phyloP scores from a whole-genome alignment of 2,329 filamentous ascomycete genomes.

The Trichoderma sp. region DNA sequence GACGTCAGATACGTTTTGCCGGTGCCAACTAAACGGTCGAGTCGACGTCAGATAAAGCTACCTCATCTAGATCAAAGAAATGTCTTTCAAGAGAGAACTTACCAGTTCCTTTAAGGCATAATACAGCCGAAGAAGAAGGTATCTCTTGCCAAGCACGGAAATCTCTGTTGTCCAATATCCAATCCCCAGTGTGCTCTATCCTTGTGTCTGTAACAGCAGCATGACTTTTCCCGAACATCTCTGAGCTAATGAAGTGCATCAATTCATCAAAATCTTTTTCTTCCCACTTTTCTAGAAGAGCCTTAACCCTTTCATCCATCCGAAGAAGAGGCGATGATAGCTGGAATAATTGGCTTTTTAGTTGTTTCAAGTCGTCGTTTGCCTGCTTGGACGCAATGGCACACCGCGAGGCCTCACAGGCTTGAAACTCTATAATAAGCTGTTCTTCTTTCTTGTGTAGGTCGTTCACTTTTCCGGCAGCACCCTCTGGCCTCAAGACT shows the following conservation, averaged over 20 bases:
- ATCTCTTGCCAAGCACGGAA: neutral
- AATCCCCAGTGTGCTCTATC: neutral
- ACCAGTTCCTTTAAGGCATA: conserved; percentile 13
- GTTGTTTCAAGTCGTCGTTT: neutral
- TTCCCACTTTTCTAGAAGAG: neutral
- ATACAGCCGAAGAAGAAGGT: neutral
- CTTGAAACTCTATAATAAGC: neutral
- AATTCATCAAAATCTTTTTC: neutral
- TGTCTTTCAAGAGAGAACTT: neutral
- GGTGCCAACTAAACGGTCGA: neutral
- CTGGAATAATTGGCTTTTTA: neutral
- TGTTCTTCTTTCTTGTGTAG: neutral
- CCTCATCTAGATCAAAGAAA: neutral
- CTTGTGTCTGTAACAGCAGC: neutral
- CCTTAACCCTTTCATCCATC: neutral
- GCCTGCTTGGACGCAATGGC: neutral
- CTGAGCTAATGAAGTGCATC: neutral
- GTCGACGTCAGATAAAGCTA: neutral
- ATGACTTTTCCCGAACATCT: conserved; percentile 3
- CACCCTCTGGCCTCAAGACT: neutral
- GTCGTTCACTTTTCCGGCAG: neutral
- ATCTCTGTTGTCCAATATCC: neutral
- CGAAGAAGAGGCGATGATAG: neutral
- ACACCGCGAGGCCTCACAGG: neutral
- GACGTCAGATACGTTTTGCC: conserved; percentile 17